phyloP scores from a whole-genome alignment of 768 basidiomycete genomes.

The Crepidotus variabilis region DNA sequence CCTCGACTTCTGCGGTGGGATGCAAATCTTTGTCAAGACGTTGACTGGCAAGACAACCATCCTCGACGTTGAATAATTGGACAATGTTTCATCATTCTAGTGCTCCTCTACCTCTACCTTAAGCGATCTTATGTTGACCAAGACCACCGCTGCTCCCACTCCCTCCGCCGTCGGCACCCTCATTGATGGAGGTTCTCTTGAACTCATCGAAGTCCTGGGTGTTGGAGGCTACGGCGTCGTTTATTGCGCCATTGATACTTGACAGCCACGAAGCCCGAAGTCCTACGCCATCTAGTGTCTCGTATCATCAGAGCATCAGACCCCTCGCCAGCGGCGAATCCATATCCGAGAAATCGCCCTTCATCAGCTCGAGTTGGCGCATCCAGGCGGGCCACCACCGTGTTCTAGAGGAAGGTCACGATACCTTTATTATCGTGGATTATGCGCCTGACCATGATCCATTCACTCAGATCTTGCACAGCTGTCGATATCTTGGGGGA shows the following conservation, averaged over 20 bases:
- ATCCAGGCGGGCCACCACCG: slow-evolving; percentile 84
- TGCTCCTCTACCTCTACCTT: slow-evolving; percentile 11
- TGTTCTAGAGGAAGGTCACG: slow-evolving; percentile 79
- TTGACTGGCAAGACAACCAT: too few species aligned
- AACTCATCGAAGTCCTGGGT: slow-evolving; percentile 88
- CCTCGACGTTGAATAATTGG: too few species aligned
- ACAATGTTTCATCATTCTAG: slow-evolving; percentile 39
- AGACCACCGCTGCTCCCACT: slow-evolving; percentile 30
- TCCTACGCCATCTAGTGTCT: slow-evolving; percentile 95
- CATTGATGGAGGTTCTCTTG: slow-evolving; percentile 84
- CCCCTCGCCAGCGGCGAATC: slow-evolving; percentile 66
- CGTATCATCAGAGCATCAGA: slow-evolving; percentile 46
- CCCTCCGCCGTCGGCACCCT: slow-evolving; percentile 70
- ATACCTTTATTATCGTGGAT: slow-evolving; percentile 93
- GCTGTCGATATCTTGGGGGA: slow-evolving; percentile 84
- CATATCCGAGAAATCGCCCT: slow-evolving; percentile 91
- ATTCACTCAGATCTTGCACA: slow-evolving; percentile 88
- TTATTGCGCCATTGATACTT: slow-evolving; percentile 79
- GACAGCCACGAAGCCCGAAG: slow-evolving; percentile 39
- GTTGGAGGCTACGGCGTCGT: slow-evolving; percentile 96
- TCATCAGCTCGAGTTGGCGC: slow-evolving; percentile 75
- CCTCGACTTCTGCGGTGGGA: too few species aligned
- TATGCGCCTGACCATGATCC: slow-evolving; percentile 92
- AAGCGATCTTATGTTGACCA: slow-evolving; percentile 31
- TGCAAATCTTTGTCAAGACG: too few species aligned